Evolutionary conservation across 208 protist species (phyloP), one percentile per base, ranked within the genome.

Genomic region (Trypanosoma brucei): DNA sequence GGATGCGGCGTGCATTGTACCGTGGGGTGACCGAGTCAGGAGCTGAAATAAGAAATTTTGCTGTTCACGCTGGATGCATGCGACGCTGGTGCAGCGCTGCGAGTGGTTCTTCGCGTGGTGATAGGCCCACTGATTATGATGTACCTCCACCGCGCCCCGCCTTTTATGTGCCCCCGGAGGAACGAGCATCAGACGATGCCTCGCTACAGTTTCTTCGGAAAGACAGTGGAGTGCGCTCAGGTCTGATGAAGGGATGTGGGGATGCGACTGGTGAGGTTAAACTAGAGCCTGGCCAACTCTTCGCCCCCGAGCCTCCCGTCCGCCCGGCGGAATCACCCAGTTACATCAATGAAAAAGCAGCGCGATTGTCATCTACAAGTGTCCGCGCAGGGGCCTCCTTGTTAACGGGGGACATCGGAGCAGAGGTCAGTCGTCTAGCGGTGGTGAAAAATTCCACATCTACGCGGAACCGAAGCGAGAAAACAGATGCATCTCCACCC

Each of bases 151-250:
- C 88, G 0, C 78, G 76, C 0, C 83, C 88, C 1, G 76, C 80
- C 9, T 75, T 65, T 48, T 95, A 95, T 67, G 75, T 91, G 4
- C 86, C 89, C 6, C 84, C 84, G 0, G 78, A 78, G 56, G 49
- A 90, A 72, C 83, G 89, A 22, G 68, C 79, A 54, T 53, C 77
- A 0, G 51, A 65, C 22, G 89, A 92, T 57, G 77, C 80, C 38
- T 93, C 84, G 5, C 70, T 95, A 0, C 56, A 55, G 1, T 93
- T 92, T 71, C 58, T 93, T 55, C 74, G 68, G 40, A 55, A 64
- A 9, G 70, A 71, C 22, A 75, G 59, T 31, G 77, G 76, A n/a
- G 46, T 78, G 46, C 45, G 74, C 9, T 14, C 1, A 34, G 30
- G 51, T 57, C 31, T 4, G 35, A 2, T 2, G 9, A 9, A 46